Evolutionary conservation across 345 rosid species (phyloP).

Genomic region (Limnanthes douglasii): DNA sequence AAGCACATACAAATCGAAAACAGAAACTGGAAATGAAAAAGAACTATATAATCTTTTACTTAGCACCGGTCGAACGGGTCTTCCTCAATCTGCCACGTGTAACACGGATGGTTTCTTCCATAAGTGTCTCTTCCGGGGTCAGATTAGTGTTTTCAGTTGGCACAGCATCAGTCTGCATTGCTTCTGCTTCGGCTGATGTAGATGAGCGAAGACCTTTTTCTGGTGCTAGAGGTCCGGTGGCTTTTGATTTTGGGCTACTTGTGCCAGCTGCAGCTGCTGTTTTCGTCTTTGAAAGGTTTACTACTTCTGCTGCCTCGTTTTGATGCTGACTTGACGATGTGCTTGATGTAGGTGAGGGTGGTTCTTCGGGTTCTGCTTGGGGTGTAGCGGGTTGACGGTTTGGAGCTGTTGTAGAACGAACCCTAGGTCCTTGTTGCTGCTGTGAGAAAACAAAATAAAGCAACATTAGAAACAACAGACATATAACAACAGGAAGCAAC

Average conservation of each 20-base stretch:
- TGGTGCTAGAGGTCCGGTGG: slow-evolving; percentile 17
- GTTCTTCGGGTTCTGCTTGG: slow-evolving; percentile 26
- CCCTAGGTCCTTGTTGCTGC: slow-evolving; percentile 21
- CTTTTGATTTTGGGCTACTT: slow-evolving; percentile 9
- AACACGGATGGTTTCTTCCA: slow-evolving; percentile 29
- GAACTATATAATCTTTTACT: slow-evolving; percentile 7
- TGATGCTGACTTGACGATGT: slow-evolving; percentile 39
- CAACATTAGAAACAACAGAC: not conserved
- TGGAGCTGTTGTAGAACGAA: slow-evolving; percentile 11
- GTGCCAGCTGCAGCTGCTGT: slow-evolving; percentile 16
- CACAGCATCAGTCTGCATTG: slow-evolving; percentile 24
- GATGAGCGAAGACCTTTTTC: slow-evolving; percentile 17
- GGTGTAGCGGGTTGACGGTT: slow-evolving; percentile 17
- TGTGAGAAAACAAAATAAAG: slow-evolving; percentile 7
- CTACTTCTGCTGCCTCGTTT: slow-evolving; percentile 17
- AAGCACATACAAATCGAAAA: too few relatives aligned
- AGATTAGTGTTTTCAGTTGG: slow-evolving; percentile 22
- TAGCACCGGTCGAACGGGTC: slow-evolving; percentile 22
- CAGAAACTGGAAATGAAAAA: not conserved
- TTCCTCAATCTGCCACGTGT: slow-evolving; percentile 35
- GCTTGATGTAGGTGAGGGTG: slow-evolving; percentile 48
- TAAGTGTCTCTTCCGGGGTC: slow-evolving; percentile 33
- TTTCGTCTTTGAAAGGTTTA: slow-evolving; percentile 21
- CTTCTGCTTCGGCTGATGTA: slow-evolving; percentile 23
- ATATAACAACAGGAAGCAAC: not conserved